These are phyloP conservation scores for Amanita molliuscula DNA, from an alignment of 768 basidiomycete species.

Conservation along the genomic window DNA sequence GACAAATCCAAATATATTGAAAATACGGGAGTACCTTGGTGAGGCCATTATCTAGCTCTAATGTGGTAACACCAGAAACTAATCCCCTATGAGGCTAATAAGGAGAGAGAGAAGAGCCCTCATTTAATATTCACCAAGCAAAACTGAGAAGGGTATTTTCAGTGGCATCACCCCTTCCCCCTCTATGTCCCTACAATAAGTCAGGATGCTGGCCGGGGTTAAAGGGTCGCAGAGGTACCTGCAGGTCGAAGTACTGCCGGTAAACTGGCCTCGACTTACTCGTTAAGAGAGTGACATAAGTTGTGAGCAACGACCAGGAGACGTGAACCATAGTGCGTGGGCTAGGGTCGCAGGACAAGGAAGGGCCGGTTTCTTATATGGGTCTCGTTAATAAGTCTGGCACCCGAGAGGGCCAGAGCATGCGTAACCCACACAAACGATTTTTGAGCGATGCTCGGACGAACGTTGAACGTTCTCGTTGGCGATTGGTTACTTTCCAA, in stretches of 20 bases:
- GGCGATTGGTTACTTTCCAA: neutral
- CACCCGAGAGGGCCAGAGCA: neutral
- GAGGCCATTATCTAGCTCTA: slow-evolving; percentile 74
- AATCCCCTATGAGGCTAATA: slow-evolving; percentile 41
- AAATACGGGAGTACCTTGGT: slow-evolving; percentile 39
- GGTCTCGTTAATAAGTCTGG: neutral
- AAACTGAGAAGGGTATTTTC: slow-evolving; percentile 70
- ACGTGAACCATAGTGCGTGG: neutral
- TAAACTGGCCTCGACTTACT: neutral
- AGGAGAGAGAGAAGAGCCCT: slow-evolving; percentile 2
- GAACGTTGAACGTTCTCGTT: neutral
- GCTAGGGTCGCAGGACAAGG: slow-evolving; percentile 1
- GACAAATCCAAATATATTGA: neutral
- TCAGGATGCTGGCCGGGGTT: neutral
- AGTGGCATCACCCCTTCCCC: slow-evolving; percentile 63
- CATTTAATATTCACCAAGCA: slow-evolving; percentile 46
- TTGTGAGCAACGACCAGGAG: neutral
- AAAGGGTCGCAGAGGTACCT: slow-evolving; percentile 21
- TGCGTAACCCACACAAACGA: neutral
- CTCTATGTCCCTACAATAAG: slow-evolving; percentile 52
- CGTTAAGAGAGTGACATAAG: neutral
- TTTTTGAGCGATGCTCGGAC: neutral
- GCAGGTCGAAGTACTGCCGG: slow-evolving; percentile 36
- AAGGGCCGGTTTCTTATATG: slow-evolving; percentile 2
- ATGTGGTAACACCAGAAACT: slow-evolving; percentile 63